Percentiles rank a stretch among this genome's conserved stretches.
These are phyloP conservation scores for Ceriops decandra DNA, from an alignment of 345 rosid species.

Conservation along the genomic window DNA sequence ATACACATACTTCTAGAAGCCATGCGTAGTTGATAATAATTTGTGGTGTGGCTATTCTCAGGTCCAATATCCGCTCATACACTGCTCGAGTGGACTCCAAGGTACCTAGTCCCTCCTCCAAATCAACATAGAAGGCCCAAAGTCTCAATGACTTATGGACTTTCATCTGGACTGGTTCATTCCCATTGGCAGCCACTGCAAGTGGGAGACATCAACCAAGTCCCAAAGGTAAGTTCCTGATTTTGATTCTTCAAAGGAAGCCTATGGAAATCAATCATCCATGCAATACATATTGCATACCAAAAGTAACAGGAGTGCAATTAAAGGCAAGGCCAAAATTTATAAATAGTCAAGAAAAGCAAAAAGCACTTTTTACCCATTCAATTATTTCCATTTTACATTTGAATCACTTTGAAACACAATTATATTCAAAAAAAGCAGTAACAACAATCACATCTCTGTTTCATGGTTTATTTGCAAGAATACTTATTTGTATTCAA, in stretches of 20 bases:
- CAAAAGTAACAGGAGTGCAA: background rate
- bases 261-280: background rate
- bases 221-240: background rate
- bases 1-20: conserved; percentile 58
- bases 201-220: conserved; percentile 7
- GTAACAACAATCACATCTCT: too few species aligned
- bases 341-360: too few species aligned
- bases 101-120: conserved; percentile 92
- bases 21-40: conserved; percentile 81
- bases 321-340: background rate
- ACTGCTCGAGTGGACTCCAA: conserved; percentile 88
- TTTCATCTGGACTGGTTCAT: conserved; percentile 93
- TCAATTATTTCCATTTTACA: too few species aligned
- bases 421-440: too few species aligned
- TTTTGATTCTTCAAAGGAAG: background rate
- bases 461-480: too few species aligned
- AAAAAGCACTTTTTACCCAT: too few species aligned
- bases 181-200: conserved; percentile 89
- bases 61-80: conserved; percentile 86
- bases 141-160: conserved; percentile 83
- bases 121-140: conserved; percentile 88
- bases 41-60: conserved; percentile 97
- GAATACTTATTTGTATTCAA: too few species aligned
- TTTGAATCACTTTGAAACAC: too few species aligned
- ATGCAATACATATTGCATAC: conserved; percentile 3